phyloP scores from a whole-genome alignment of 2,329 filamentous ascomycete species.

The Fusarium algeriense region DNA sequence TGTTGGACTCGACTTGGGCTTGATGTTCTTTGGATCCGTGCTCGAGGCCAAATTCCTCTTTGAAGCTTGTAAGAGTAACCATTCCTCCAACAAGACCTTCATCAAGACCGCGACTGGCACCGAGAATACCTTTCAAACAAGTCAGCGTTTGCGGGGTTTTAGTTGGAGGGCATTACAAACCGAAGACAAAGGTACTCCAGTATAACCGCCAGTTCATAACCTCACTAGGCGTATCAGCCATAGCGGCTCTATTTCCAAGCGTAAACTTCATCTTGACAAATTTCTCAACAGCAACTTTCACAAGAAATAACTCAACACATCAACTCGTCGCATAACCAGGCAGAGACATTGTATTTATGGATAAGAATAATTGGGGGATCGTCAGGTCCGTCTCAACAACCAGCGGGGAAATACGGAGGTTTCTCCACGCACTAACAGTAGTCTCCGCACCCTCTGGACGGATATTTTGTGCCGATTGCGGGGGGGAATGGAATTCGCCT shows the following conservation, averaged over 20 bases:
- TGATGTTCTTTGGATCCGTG: constrained; percentile 61
- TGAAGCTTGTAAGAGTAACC: constrained; percentile 69
- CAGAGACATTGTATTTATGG: background rate
- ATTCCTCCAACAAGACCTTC: constrained; percentile 75
- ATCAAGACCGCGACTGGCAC: constrained; percentile 20
- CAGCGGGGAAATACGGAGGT: background rate
- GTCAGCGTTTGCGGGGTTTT: background rate
- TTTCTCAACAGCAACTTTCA: fast-evolving
- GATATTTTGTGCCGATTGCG: constrained; percentile 25
- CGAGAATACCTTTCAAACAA: background rate
- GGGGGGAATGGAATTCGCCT: background rate
- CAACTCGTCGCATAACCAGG: background rate
- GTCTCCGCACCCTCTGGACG: constrained; percentile 5
- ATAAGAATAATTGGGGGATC: background rate
- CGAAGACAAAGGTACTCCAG: constrained; percentile 30
- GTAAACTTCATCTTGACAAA: constrained; percentile 22
- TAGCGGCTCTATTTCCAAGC: constrained; percentile 24
- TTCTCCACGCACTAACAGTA: background rate
- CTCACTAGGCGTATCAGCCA: constrained; percentile 26
- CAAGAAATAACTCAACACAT: background rate
- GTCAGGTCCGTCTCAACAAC: background rate
- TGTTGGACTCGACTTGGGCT: constrained; percentile 74
- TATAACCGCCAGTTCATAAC: constrained; percentile 27
- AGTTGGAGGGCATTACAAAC: fast-evolving
- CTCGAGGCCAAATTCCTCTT: constrained; percentile 63